phyloP scores from a whole-genome alignment of 176 grass and related monocot species.

The Lolium perenne region DNA sequence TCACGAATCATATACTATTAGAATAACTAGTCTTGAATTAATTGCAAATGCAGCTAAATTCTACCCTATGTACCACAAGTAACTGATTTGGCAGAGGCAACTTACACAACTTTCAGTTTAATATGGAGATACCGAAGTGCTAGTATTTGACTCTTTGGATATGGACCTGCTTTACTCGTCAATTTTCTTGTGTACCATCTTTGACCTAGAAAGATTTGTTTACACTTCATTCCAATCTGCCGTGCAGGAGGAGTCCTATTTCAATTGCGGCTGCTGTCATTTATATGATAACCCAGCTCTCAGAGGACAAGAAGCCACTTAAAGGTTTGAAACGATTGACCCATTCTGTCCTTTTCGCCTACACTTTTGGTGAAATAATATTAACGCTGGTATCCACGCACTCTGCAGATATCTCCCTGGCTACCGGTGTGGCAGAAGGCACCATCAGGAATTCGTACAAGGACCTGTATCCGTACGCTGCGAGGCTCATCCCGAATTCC shows the following conservation, averaged over 20 bases:
- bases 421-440: constrained; percentile 88
- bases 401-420: constrained; percentile 82
- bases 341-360: not conserved
- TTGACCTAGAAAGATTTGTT: constrained; percentile 17
- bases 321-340: constrained; percentile 58
- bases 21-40: not conserved
- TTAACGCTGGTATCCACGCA: not conserved
- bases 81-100: not conserved
- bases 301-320: constrained; percentile 89
- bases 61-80: not conserved
- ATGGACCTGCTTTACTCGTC: not conserved
- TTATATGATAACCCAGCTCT: constrained; percentile 96
- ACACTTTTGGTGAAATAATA: not conserved
- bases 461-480: constrained; percentile 80
- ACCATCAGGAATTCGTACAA: constrained; percentile 96
- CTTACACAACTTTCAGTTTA: not conserved
- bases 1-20: not conserved
- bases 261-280: constrained; percentile 93
- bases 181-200: constrained; percentile 5
- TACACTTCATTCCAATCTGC: constrained; percentile 24
- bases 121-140: not conserved
- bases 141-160: constrained; percentile 17
- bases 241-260: constrained; percentile 84
- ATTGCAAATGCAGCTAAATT: not conserved
- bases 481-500: constrained; percentile 76